phyloP scores from a whole-genome alignment of 495 filamentous ascomycete genomes.

The Penicillium pulvis region DNA sequence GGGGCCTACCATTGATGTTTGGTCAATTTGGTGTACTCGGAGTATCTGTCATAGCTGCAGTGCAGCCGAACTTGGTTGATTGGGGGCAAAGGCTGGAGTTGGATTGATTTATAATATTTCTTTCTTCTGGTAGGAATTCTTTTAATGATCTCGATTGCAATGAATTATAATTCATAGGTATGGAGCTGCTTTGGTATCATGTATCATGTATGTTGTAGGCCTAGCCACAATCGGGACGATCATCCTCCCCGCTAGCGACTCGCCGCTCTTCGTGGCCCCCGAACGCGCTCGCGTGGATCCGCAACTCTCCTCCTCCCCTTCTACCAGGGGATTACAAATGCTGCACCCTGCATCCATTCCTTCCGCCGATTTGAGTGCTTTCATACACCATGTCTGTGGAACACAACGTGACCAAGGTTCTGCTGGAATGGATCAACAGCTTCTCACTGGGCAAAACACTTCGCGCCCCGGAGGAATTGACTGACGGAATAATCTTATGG shows the following conservation, averaged over 20 bases:
- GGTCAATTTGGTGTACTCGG: neutral
- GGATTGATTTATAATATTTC: neutral
- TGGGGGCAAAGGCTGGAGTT: neutral
- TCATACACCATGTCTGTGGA: slow-evolving; percentile 44
- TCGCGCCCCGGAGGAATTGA: slow-evolving; percentile 61
- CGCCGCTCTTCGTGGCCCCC: slow-evolving; percentile 10
- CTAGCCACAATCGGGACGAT: slow-evolving; percentile 1
- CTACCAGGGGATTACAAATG: slow-evolving; percentile 16
- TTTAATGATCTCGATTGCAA: neutral
- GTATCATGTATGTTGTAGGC: neutral
- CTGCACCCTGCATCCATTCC: slow-evolving; percentile 17
- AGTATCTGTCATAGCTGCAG: neutral
- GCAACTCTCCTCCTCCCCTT: slow-evolving; percentile 12
- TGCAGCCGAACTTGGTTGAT: neutral
- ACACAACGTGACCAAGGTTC: slow-evolving; percentile 50
- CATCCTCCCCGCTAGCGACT: slow-evolving; percentile 20
- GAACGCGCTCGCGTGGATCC: slow-evolving; percentile 28
- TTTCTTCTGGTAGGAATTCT: neutral
- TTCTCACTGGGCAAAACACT: slow-evolving; percentile 51
- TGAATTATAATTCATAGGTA: neutral
- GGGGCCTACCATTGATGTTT: neutral
- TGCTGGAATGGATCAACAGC: slow-evolving; percentile 62
- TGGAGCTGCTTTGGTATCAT: neutral
- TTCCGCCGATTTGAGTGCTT: slow-evolving; percentile 3
- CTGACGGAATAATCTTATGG: slow-evolving; percentile 75